Conservation (phyloP, 352 stramenopile species). For the Globisporangium camurandrum region DNA sequence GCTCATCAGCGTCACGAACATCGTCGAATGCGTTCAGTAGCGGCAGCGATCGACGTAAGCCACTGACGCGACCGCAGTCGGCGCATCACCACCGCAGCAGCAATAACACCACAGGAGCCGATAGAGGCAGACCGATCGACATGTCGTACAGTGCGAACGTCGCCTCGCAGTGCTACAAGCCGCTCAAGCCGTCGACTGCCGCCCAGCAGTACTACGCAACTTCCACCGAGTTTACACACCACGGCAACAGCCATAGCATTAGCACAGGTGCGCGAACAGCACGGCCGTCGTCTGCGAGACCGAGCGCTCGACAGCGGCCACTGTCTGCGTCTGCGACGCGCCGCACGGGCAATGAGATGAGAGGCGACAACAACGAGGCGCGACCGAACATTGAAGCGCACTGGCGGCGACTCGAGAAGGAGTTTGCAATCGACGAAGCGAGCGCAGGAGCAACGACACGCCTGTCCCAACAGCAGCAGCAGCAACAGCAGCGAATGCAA, state of each 20-base stretch:
- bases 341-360: neutral
- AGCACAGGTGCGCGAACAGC: neutral
- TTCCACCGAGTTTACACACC: conserved; percentile 11
- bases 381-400: conserved; percentile 24
- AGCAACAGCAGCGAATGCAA: neutral
- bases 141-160: conserved; percentile 61
- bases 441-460: no score
- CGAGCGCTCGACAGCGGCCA: conserved; percentile 13
- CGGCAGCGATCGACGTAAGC: conserved; percentile 3
- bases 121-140: conserved; percentile 15
- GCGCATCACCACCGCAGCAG: conserved; percentile 20
- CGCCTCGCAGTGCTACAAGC: conserved; percentile 55
- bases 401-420: conserved; percentile 30
- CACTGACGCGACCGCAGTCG: conserved; percentile 23
- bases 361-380: neutral
- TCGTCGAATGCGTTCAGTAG: neutral
- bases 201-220: conserved; percentile 29
- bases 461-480: neutral
- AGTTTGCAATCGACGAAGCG: conserved; percentile 23
- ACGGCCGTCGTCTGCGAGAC: conserved; percentile 14
- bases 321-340: conserved; percentile 17
- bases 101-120: neutral
- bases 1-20: neutral
- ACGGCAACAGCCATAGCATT: neutral
- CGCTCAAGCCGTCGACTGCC: conserved; percentile 31